These are phyloP conservation scores for Paramecium bursaria DNA, from an alignment of 73 alveolate genomes.

Conservation along the genomic window DNA sequence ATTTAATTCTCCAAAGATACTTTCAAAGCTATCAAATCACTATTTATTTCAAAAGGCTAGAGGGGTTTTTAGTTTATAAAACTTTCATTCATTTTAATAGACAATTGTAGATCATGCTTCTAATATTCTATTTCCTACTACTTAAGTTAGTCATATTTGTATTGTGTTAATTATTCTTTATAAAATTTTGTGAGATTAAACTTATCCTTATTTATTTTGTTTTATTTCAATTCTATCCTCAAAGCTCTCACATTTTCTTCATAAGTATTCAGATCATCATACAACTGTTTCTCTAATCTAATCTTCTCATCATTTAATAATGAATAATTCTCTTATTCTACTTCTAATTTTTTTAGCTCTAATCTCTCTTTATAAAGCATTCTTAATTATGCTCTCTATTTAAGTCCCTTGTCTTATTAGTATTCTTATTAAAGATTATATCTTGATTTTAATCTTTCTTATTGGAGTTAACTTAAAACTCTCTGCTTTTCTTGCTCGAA, in stretches of 20 bases:
- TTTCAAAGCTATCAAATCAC: too few species aligned
- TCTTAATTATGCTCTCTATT: not conserved
- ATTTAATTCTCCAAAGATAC: too few species aligned
- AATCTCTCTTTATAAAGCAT: not conserved
- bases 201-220: not conserved
- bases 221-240: too few species aligned
- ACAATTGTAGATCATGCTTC: not conserved
- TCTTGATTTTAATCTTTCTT: not conserved
- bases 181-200: too few species aligned
- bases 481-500: not conserved
- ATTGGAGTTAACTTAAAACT: too few species aligned
- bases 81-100: not conserved
- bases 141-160: not conserved
- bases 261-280: too few species aligned
- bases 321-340: not conserved
- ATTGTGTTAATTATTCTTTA: not conserved
- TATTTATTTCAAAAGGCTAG: too few species aligned
- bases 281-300: not conserved
- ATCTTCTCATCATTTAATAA: not conserved
- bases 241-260: not conserved
- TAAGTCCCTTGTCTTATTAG: not conserved
- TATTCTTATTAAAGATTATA: not conserved
- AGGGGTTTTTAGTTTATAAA: too few species aligned
- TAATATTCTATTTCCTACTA: not conserved
- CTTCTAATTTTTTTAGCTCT: not conserved